Evolutionary conservation across 495 filamentous ascomycete genomes (phyloP), one percentile per base, ranked within the genome.

Genomic region (Aspergillus ellipticus): DNA sequence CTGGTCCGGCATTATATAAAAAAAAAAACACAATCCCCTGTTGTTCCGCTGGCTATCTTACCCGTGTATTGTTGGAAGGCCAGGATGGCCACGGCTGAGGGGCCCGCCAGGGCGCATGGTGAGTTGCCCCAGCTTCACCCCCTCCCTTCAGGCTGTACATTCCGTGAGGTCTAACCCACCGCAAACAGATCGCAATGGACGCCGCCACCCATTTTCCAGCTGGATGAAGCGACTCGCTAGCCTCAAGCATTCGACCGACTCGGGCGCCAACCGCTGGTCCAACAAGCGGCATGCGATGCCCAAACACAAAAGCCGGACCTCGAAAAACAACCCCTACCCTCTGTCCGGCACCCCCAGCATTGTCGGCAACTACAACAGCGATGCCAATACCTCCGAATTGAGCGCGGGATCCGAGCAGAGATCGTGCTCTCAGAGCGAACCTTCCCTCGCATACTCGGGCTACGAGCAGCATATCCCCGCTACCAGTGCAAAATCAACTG

Each of bases 151-250:
- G 16, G 51, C 35, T 48, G 31, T 17, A 33, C 56, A 31, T 21
- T 35, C 33, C 47, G 19, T 48, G 49, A 55, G 54, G 41, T 47
- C 65, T 67, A 58, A 71, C 52, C 24, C 49, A 33, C 43, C 45
- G 42, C 57, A 49, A 41, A 57, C 59, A 86, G 85, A 86, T 68
- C 79, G 83, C 54, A 82, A 85, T 72, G 78, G 77, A 54, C 88
- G 90, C 51, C 87, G 91, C 49, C 85, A 87, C 48, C 93, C 93
- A 5, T 97, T 98, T 70, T 84, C 92, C 20, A 87, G 83, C 42
- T 92, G 92, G 87, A 89, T 98, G 85, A 96, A 93, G 79, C 91
- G 92, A 57, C 82, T 98, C 24, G 85, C 91, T 28, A 94, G 84
- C 66, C 81, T 96, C 58, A 96, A 93, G 69, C 79, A 70, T 56